A percentile compares a stretch with the other conserved stretches of the same genome.
phyloP scores from a whole-genome alignment of 2,329 filamentous ascomycete species.

The Colletotrichum higginsianum region DNA sequence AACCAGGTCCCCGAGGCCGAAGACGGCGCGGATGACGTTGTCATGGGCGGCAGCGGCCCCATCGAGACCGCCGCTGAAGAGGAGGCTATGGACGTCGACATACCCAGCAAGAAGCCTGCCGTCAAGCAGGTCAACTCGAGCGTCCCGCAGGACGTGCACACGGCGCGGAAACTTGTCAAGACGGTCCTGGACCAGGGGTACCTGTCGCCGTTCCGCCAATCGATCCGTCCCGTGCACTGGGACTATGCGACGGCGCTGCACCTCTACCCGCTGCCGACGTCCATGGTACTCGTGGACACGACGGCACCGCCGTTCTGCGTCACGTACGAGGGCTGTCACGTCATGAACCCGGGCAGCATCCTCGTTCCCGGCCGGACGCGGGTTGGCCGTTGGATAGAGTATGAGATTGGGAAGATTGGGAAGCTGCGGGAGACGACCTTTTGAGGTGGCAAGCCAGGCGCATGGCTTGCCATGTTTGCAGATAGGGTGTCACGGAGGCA shows the following conservation, averaged over 20 bases:
- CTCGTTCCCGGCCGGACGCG: constrained; percentile 78
- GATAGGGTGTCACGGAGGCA: neutral
- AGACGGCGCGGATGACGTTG: constrained; percentile 47
- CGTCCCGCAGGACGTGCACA: constrained; percentile 66
- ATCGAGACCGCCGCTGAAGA: constrained; percentile 36
- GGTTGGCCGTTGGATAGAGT: constrained; percentile 89
- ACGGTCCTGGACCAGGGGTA: constrained; percentile 93
- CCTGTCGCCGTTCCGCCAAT: constrained; percentile 87
- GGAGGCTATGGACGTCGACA: constrained; percentile 63
- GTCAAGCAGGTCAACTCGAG: constrained; percentile 29
- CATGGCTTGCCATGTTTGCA: neutral
- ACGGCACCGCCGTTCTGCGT: constrained; percentile 87
- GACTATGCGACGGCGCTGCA: constrained; percentile 84
- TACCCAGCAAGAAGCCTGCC: constrained; percentile 40
- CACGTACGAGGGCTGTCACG: constrained; percentile 95
- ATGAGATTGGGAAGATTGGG: constrained; percentile 77
- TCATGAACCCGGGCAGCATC: constrained; percentile 90
- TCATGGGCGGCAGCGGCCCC: constrained; percentile 51
- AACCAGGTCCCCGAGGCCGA: constrained; percentile 37
- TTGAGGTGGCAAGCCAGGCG: constrained; percentile 50
- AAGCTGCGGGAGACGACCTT: constrained; percentile 75
- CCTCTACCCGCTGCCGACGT: constrained; percentile 90
- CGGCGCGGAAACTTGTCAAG: constrained; percentile 86
- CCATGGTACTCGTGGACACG: constrained; percentile 85
- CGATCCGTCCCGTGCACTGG: constrained; percentile 88